These are phyloP conservation scores for Lineolata rhizophorae DNA, from an alignment of 495 filamentous ascomycete species.

Conservation along the genomic window DNA sequence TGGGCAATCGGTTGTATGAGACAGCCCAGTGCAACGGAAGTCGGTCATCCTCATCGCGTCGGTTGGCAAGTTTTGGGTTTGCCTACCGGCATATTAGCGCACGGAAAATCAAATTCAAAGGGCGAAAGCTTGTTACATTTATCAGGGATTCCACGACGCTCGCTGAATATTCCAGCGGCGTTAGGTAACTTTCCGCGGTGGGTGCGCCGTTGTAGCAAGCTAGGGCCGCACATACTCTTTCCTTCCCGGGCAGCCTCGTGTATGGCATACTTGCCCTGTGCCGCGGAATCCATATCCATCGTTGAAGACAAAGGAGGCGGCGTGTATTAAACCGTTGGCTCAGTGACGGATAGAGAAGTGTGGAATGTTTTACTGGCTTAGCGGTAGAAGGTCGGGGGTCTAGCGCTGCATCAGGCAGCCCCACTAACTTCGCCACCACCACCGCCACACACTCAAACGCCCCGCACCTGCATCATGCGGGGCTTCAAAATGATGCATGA, in stretches of 20 bases:
- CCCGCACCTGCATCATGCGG: no score
- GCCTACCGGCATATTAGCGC: constrained; percentile 31
- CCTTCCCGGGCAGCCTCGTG: constrained; percentile 83
- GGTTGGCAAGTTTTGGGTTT: constrained; percentile 53
- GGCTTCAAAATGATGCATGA: no score
- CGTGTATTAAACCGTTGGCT: no score
- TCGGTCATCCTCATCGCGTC: constrained; percentile 72
- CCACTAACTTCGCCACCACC: no score
- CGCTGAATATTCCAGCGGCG: no score
- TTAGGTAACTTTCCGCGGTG: no score
- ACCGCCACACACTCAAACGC: no score
- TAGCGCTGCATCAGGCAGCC: no score
- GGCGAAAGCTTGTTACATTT: constrained; percentile 26
- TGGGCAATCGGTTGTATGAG: constrained; percentile 58
- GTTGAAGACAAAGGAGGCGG: no score
- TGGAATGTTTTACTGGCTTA: no score
- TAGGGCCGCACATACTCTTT: constrained; percentile 33
- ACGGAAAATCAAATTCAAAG: constrained; percentile 5
- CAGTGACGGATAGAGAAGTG: no score
- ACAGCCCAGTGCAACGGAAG: constrained; percentile 90
- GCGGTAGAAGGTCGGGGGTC: no score
- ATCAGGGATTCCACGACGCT: constrained; percentile 53
- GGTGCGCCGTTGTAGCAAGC: constrained; percentile 6
- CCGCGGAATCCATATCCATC: background rate
- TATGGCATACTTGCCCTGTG: constrained; percentile 49